Conservation (phyloP, 208 protist species). For the Leishmania aethiopica region DNA sequence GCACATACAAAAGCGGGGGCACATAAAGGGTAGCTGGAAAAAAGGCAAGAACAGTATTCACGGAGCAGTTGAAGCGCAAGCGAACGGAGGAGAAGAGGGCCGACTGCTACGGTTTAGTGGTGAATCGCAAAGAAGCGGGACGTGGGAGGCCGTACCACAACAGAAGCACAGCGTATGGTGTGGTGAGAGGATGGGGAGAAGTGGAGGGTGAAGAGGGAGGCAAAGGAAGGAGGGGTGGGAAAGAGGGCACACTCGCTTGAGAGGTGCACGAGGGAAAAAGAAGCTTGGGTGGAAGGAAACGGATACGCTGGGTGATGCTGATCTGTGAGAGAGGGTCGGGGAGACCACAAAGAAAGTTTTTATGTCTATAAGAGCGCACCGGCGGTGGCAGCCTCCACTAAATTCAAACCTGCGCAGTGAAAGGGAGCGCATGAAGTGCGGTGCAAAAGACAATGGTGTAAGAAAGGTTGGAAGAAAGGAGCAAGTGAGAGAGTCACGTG, state of each 20-base stretch:
- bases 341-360: not conserved
- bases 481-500: not conserved
- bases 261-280: not conserved
- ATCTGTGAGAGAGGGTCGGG: not conserved
- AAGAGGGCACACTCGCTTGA: not conserved
- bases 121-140: not conserved
- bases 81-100: not conserved
- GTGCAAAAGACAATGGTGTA: not conserved
- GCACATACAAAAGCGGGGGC: not conserved
- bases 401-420: not conserved
- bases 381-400: not conserved
- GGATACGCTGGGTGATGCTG: not conserved
- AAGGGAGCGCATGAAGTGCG: not conserved
- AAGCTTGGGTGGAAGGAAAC: not conserved
- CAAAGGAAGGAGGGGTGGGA: not conserved
- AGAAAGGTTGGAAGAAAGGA: not conserved
- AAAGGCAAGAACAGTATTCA: constrained; percentile 1
- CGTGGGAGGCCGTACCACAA: not conserved
- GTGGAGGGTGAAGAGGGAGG: not conserved
- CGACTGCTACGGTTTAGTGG: not conserved
- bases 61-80: not conserved
- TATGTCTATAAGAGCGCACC: not conserved
- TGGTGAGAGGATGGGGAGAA: not conserved
- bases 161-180: not conserved
- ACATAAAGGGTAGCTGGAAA: not conserved